phyloP scores from a whole-genome alignment of 2,329 filamentous ascomycete genomes.

The Colletotrichum lini region DNA sequence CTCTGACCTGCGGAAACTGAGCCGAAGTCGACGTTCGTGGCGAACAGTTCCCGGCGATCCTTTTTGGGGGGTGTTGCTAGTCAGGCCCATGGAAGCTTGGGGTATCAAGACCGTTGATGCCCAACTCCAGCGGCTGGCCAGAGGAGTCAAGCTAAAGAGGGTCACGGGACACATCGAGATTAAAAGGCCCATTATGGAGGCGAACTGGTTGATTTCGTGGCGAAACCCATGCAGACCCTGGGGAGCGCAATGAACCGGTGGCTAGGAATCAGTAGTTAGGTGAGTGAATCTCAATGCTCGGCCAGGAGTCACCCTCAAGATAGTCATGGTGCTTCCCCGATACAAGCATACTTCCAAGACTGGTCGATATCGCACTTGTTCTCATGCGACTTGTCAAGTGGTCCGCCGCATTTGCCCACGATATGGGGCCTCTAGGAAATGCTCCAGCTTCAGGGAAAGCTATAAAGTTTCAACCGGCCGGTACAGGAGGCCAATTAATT shows the following conservation, averaged over 20 bases:
- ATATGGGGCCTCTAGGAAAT: too few relatives aligned
- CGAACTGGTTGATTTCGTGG: background rate
- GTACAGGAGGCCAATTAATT: too few relatives aligned
- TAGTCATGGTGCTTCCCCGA: too few relatives aligned
- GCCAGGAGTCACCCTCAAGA: too few relatives aligned
- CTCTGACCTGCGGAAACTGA: background rate
- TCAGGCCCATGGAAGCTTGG: background rate
- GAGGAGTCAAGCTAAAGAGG: background rate
- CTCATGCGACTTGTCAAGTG: too few relatives aligned
- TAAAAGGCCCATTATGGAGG: conserved; percentile 10
- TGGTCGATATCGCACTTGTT: too few relatives aligned
- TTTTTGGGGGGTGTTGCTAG: too few relatives aligned
- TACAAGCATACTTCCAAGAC: too few relatives aligned
- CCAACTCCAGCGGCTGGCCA: background rate
- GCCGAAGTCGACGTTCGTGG: background rate
- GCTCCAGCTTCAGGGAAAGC: too few relatives aligned
- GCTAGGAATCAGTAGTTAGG: background rate
- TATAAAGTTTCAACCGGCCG: too few relatives aligned
- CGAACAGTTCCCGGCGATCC: background rate
- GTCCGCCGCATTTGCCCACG: too few relatives aligned
- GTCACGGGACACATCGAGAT: background rate
- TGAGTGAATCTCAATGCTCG: too few relatives aligned
- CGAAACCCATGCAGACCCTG: background rate
- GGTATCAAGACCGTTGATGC: background rate
- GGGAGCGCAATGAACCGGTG: background rate